Evolutionary conservation across 1,284 basidiomycete species (phyloP).

Genomic region (Acaromyces ingoldii): DNA sequence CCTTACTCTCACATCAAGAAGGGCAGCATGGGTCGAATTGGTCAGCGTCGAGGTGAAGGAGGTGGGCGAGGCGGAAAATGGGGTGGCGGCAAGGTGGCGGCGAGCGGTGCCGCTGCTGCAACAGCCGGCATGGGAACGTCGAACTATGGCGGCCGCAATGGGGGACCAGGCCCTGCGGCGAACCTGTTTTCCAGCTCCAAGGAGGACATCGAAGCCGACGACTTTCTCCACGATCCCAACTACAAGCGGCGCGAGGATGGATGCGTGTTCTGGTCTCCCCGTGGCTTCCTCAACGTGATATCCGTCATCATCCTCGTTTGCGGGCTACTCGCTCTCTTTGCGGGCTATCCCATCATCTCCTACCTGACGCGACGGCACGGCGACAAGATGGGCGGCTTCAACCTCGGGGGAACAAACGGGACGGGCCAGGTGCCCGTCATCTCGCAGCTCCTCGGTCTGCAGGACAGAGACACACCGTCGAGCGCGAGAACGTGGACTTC

Average conservation of each 20-base stretch:
- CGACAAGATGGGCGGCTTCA: constrained; percentile 46
- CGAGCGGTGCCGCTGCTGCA: background rate
- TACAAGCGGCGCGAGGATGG: background rate
- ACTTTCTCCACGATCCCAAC: constrained; percentile 12
- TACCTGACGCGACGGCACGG: constrained; percentile 6
- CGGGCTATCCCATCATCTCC: constrained; percentile 29
- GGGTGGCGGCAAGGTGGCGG: background rate
- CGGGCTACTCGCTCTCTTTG: constrained; percentile 26
- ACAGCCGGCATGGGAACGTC: background rate
- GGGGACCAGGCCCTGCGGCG: background rate
- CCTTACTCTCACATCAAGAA: background rate
- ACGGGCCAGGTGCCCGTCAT: constrained; percentile 40
- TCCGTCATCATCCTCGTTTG: constrained; percentile 17
- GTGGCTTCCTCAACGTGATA: constrained; percentile 28
- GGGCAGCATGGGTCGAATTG: constrained; percentile 6
- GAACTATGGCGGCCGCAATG: background rate
- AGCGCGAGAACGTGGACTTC: constrained; percentile 18
- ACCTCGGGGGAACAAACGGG: constrained; percentile 63
- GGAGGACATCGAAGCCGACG: background rate
- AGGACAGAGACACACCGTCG: constrained; percentile 36
- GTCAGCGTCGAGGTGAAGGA: background rate
- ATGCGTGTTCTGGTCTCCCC: constrained; percentile 8
- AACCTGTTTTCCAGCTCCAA: background rate
- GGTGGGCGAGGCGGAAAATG: background rate
- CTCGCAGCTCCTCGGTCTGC: constrained; percentile 15